Evolutionary conservation across 2,329 filamentous ascomycete genomes (phyloP).

Genomic region (Fusarium tuaranense): DNA sequence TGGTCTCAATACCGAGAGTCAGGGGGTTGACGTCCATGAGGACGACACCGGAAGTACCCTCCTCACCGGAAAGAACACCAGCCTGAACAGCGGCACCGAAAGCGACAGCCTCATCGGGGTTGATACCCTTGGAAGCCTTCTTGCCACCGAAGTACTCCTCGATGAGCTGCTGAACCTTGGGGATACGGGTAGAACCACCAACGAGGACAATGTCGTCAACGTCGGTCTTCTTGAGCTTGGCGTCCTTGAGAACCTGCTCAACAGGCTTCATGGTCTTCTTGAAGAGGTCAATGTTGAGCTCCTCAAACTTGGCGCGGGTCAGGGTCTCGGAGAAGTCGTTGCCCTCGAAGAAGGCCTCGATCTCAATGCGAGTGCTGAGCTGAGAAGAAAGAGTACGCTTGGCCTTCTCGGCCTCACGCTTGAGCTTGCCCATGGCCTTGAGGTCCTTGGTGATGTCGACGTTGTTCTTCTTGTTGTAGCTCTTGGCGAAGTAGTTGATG

Average conservation of each 20-base stretch:
- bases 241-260: constrained; percentile 98
- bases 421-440: constrained; percentile 99
- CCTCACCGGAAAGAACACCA: constrained; percentile 92
- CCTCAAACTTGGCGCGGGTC: constrained; percentile 98
- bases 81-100: constrained; percentile 98
- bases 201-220: constrained; percentile 97
- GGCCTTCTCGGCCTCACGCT: constrained; percentile 99
- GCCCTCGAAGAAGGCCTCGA: constrained; percentile 96
- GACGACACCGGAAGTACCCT: constrained; percentile 82
- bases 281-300: constrained; percentile 98
- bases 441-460: constrained; percentile 94
- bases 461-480: constrained; percentile 97
- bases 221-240: constrained; percentile 95
- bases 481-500: constrained; percentile 96
- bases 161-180: constrained; percentile 94
- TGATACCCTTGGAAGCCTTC: constrained; percentile 99
- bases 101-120: constrained; percentile 98
- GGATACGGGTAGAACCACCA: constrained; percentile 98
- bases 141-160: constrained; percentile 97
- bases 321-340: constrained; percentile 98
- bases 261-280: constrained; percentile 99
- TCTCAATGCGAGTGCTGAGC: constrained; percentile 94
- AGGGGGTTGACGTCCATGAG: constrained; percentile 98
- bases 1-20: constrained; percentile 97
- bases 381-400: constrained; percentile 97